Percentiles rank a stretch among this genome's conserved stretches.
These are phyloP conservation scores for Favolaschia claudopus DNA, from an alignment of 768 basidiomycete species.

Conservation along the genomic window DNA sequence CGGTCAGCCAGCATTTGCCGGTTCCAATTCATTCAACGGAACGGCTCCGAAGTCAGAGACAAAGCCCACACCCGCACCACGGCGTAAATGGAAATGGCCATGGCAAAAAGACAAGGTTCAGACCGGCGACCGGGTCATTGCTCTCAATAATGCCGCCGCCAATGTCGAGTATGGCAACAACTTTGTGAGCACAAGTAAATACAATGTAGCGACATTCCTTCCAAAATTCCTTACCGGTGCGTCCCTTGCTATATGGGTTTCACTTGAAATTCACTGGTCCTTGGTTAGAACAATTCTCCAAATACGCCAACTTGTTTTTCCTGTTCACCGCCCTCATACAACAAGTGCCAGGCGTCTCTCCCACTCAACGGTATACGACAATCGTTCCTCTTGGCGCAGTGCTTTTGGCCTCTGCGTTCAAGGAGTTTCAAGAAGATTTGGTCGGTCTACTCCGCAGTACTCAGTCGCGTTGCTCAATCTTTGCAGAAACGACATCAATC, in stretches of 20 bases:
- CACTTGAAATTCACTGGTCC: slow-evolving; percentile 14
- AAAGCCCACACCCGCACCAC: slow-evolving; percentile 25
- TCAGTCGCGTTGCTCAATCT: slow-evolving; percentile 16
- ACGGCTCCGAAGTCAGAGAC: slow-evolving; percentile 27
- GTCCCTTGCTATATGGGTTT: slow-evolving; percentile 31
- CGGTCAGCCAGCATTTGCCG: slow-evolving; percentile 49
- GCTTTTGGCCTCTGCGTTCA: slow-evolving; percentile 91
- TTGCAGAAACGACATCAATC: slow-evolving; percentile 94
- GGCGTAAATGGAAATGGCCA: slow-evolving; percentile 76
- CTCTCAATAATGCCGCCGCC: slow-evolving; percentile 77
- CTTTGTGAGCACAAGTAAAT: slow-evolving; percentile 94
- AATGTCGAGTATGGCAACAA: slow-evolving; percentile 80
- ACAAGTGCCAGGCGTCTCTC: slow-evolving; percentile 97
- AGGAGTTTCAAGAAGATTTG: slow-evolving; percentile 94
- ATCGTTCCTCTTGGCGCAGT: slow-evolving; percentile 91
- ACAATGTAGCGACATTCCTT: slow-evolving; percentile 85
- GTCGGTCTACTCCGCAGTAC: slow-evolving; percentile 51
- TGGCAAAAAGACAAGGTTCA: slow-evolving; percentile 77
- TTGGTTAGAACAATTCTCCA: slow-evolving; percentile 90
- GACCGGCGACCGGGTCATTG: slow-evolving; percentile 79
- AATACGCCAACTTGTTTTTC: slow-evolving; percentile 99
- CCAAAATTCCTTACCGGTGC: slow-evolving; percentile 93
- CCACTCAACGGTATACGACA: slow-evolving; percentile 94
- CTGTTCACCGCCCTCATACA: slow-evolving; percentile 97
- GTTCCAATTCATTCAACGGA: slow-evolving; percentile 49